Base-by-base conservation (phyloP, 129 eudicot species). In the Saussurea involucrata region DNA sequence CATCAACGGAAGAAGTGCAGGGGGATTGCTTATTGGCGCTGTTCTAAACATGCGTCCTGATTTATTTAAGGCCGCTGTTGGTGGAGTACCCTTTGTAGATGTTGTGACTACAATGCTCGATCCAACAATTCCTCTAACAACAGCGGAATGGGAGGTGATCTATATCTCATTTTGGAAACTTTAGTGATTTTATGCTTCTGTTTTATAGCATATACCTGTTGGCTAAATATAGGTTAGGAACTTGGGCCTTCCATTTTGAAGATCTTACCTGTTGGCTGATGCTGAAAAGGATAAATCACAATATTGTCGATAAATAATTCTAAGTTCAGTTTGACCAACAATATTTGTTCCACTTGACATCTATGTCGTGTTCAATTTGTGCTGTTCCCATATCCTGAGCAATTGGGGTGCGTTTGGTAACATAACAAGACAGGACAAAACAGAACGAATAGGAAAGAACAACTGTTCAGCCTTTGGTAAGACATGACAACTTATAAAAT, bases 71-170 rank as follows among this genome's bases (percentile, higher is more conserved):
- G 98, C 86, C 57, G 98, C 96, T 81, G 92, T 95, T 21, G 97
- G 89, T 71, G 98, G 98, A 66, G 98, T 95, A 65, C 97, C 98
- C 61, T 91, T 95, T 83, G 96, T 95, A 44, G 98, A 95, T 86
- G 98, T 91, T 60, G 72, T 95, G 79, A 95, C 98, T 55, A 95
- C 98, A 57, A 95, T 95, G 98, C 97, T 95, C 65, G 98, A 95
- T 82, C 98, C 98, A 60, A 82, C 97, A 55, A 95, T 95, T 88
- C 98, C 98, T 75, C 90, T 95, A 46, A 95, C 98, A 68, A 95
- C 98, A 18, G 80, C 96, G 24, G 98, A 95, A 84, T 95, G 98
- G 98, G 98, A 95, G 97, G 98, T 91, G 18, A 75, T 82, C 32
- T 21, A 40, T 76, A 31, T 32, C 55, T 6, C 17, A 15, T 81